phyloP scores from a whole-genome alignment of 2,329 filamentous ascomycete genomes.

The Fusarium sp. region DNA sequence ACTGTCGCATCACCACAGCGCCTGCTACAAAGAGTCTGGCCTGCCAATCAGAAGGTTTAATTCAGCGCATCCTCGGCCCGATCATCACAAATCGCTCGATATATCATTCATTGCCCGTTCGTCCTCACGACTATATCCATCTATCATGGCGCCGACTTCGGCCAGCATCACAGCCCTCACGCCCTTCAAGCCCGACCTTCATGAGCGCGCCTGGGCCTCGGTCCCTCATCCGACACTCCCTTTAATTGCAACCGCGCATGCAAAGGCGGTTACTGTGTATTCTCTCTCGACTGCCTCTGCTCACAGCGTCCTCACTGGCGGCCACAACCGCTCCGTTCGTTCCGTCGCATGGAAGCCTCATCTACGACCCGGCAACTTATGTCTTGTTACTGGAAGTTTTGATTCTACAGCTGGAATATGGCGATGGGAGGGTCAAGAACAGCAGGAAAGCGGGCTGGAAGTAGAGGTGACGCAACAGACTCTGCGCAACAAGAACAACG shows the following conservation, averaged over 20 bases:
- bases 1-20: conserved; percentile 5
- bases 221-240: conserved; percentile 87
- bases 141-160: conserved; percentile 45
- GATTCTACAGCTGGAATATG: conserved; percentile 90
- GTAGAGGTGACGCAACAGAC: conserved; percentile 54
- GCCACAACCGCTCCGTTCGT: conserved; percentile 91
- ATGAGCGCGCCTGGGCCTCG: conserved; percentile 85
- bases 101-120: not conserved
- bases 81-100: not conserved
- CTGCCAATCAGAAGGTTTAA: not conserved
- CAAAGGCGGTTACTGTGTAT: conserved; percentile 89
- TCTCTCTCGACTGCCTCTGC: conserved; percentile 83
- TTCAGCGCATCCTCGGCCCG: not conserved
- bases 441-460: conserved; percentile 52
- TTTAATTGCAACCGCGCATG: conserved; percentile 87
- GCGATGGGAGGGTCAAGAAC: conserved; percentile 69
- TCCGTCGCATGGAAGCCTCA: conserved; percentile 88
- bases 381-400: conserved; percentile 92
- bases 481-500: conserved; percentile 34
- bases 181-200: conserved; percentile 66
- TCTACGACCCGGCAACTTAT: conserved; percentile 69
- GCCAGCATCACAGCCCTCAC: conserved; percentile 58
- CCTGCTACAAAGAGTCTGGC: not conserved
- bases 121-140: conserved; percentile 16
- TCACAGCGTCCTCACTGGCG: conserved; percentile 83